Percentiles rank a stretch among this genome's conserved stretches.
phyloP scores from a whole-genome alignment of 441 rosid genomes.

The Dalechampia spathulata region DNA sequence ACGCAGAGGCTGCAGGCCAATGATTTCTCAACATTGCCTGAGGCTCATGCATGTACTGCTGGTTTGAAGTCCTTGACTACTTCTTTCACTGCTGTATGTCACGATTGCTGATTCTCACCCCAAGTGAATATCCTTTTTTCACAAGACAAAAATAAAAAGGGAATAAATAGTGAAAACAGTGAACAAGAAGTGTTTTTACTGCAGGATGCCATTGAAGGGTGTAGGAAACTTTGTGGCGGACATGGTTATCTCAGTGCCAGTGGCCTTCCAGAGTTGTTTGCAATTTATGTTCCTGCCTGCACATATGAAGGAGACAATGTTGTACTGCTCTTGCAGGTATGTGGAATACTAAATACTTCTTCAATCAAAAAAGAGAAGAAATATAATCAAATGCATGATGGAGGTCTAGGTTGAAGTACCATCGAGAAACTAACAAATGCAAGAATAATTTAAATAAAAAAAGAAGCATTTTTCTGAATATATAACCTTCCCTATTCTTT shows the following conservation, averaged over 20 bases:
- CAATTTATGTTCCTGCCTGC: slow-evolving; percentile 43
- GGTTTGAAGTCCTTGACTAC: slow-evolving; percentile 97
- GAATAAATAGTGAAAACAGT: too few relatives aligned
- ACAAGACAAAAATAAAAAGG: too few relatives aligned
- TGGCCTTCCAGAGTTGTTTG: neutral
- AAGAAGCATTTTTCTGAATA: neutral
- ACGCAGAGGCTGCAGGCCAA: slow-evolving; percentile 71
- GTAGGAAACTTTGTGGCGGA: slow-evolving; percentile 53
- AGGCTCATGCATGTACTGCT: slow-evolving; percentile 98
- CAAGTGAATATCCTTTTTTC: neutral
- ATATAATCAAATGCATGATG: too few relatives aligned
- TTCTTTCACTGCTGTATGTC: slow-evolving; percentile 77
- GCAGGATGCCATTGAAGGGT: slow-evolving; percentile 97
- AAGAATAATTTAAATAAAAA: neutral
- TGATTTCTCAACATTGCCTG: slow-evolving; percentile 92
- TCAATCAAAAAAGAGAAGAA: neutral
- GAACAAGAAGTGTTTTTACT: slow-evolving; percentile 13
- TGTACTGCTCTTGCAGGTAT: slow-evolving; percentile 84
- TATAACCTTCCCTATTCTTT: neutral
- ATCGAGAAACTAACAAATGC: neutral
- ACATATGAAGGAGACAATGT: slow-evolving; percentile 96
- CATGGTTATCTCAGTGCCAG: too few relatives aligned
- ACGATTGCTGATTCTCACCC: slow-evolving; percentile 10
- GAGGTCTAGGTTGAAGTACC: too few relatives aligned
- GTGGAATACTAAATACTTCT: neutral